phyloP scores from a whole-genome alignment of 306 rosid species.

The Prunus dulcis region DNA sequence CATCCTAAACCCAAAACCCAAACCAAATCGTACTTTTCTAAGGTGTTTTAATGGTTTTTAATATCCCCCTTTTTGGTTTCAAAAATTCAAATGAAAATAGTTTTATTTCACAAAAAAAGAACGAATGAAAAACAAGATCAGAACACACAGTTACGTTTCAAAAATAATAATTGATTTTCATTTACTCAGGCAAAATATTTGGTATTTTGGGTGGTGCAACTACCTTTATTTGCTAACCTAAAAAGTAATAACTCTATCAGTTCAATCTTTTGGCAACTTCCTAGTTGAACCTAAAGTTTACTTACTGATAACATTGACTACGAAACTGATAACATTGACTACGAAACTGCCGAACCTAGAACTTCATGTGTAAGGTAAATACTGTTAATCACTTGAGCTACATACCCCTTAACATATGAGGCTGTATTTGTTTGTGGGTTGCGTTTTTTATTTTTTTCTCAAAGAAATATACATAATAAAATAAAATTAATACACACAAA shows the following conservation, averaged over 20 bases:
- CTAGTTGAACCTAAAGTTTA: neutral
- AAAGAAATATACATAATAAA: neutral
- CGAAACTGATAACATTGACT: neutral
- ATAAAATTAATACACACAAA: neutral
- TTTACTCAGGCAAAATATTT: neutral
- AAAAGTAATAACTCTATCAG: no score
- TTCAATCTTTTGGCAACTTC: no score
- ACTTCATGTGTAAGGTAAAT: no score
- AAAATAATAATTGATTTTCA: neutral
- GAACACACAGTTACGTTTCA: no score
- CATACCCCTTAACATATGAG: neutral
- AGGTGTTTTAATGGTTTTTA: neutral
- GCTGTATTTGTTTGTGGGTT: neutral
- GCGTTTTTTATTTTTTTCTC: neutral
- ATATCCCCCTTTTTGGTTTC: neutral
- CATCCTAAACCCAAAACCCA: neutral
- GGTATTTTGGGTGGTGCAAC: constrained; percentile 1
- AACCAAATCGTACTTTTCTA: neutral
- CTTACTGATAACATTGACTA: neutral
- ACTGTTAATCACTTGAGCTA: no score
- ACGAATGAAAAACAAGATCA: no score
- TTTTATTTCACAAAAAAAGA: no score
- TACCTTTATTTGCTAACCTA: no score
- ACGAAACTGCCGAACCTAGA: neutral
- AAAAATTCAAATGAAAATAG: no score